Evolutionary conservation across 805 yeast species (phyloP), one percentile per base, ranked within the genome.

Genomic region (Candida nitratophila): DNA sequence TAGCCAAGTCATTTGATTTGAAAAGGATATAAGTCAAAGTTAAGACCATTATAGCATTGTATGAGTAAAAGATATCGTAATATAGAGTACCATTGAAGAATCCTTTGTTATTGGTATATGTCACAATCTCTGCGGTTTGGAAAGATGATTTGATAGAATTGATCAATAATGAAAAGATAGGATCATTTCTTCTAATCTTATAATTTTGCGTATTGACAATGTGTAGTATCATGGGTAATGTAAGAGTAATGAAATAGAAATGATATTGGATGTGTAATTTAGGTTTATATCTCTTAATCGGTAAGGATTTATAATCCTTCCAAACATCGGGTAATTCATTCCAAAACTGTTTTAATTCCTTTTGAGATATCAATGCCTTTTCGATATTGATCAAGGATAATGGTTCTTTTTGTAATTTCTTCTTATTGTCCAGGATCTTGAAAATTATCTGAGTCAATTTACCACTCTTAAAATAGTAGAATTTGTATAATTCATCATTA

Each of bases 21-120:
- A 64, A 56, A 17, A 63, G 55, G 34, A 73, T 64, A 44, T 65
- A 68, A n/a, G 71, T 63, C 39, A 71, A 49, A 2, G 73, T 64
- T 22, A 71, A 52, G 0, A 65, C 65, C 64, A 73, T 61, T 1
- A 65, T 63, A 1, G 74, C 68, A 46, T 65, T 64, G 48, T 73
- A 73, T 6, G 68, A 71, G 50, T 64, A 63, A 51, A 70, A 69
- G 33, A 71, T 65, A 47, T 73, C 78, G 32, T 62, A 60, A 31
- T 69, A 67, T n/a, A 70, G 39, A 1, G 73, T 69, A n/a, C 76
- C 76, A 51, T 65, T 67, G 50, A 68, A 60, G 42, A 68, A 59
- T 4, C 69, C 72, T 42, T 64, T 63, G 10, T 59, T 52, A 30
- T 61, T 57, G 0, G 69, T 61, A 36, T 59, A 54, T 2, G 63